These are phyloP conservation scores for Mycena citricolor DNA, from an alignment of 1,284 basidiomycete genomes.

Conservation along the genomic window DNA sequence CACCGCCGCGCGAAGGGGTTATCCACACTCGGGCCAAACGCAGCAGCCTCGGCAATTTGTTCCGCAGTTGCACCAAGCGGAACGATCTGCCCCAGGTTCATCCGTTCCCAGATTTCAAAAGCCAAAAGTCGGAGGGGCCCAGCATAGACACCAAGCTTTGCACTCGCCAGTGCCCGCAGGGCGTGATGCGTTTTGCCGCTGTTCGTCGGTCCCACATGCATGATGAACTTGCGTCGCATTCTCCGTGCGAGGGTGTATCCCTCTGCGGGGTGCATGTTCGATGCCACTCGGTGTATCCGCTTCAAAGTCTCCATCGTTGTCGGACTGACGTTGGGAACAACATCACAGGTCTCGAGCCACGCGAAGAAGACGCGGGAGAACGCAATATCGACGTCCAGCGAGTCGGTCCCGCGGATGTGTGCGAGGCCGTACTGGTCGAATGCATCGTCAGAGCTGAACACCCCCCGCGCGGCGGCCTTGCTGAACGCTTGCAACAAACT, in stretches of 20 bases:
- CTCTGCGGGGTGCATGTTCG: constrained; percentile 9
- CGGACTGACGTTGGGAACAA: constrained; percentile 6
- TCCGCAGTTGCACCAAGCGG: constrained; percentile 46
- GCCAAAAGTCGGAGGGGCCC: constrained; percentile 92
- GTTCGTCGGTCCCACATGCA: constrained; percentile 98
- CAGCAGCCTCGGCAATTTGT: constrained; percentile 19
- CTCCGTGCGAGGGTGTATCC: constrained; percentile 1
- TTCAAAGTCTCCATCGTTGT: no score
- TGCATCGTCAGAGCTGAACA: constrained; percentile 10
- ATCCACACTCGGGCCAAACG: constrained; percentile 36
- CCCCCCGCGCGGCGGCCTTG: not conserved
- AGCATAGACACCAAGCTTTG: constrained; percentile 79
- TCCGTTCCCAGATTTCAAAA: constrained; percentile 91
- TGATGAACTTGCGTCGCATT: constrained; percentile 70
- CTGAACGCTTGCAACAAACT: constrained; percentile 15
- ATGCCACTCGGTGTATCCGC: no score
- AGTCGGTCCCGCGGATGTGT: constrained; percentile 5
- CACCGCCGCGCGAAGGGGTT: constrained; percentile 64
- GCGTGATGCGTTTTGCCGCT: constrained; percentile 97
- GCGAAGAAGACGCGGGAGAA: constrained; percentile 19
- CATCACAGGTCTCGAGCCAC: constrained; percentile 6
- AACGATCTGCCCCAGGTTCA: constrained; percentile 87
- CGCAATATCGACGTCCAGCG: constrained; percentile 12
- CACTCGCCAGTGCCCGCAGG: constrained; percentile 81
- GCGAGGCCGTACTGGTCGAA: constrained; percentile 7